These are phyloP conservation scores for Haplosporangium gracile DNA, from an alignment of 192 early-diverging fungal genomes.

Conservation along the genomic window DNA sequence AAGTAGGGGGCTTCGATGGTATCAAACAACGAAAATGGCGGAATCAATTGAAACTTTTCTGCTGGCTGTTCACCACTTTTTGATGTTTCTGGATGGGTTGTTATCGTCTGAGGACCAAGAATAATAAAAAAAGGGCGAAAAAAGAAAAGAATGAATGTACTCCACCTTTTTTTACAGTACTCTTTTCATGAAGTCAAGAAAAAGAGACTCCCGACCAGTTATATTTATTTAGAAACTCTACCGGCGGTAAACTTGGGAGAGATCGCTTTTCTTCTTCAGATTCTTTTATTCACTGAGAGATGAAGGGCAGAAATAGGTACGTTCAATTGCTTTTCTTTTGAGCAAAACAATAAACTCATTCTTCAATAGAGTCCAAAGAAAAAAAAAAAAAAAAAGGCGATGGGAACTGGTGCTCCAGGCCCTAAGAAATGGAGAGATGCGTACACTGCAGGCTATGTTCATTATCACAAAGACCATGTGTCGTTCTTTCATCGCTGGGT, in stretches of 20 bases:
- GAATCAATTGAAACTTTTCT: too few relatives aligned
- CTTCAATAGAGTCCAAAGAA: not conserved
- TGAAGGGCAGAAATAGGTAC: not conserved
- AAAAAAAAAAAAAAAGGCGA: not conserved
- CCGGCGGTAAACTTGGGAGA: not conserved
- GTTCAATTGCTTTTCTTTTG: not conserved
- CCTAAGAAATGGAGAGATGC: not conserved
- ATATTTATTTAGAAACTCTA: not conserved
- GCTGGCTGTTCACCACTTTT: not conserved
- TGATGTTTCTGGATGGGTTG: not conserved
- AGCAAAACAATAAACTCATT: not conserved
- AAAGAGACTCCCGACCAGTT: not conserved
- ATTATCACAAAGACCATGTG: conserved; percentile 1
- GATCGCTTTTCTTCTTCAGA: not conserved
- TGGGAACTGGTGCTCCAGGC: conserved; percentile 4
- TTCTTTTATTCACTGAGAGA: not conserved
- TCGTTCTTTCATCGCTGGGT: not conserved
- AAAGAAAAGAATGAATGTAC: not conserved
- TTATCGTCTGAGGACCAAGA: not conserved
- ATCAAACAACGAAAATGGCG: too few relatives aligned
- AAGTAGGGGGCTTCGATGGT: not conserved
- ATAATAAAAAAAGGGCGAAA: not conserved
- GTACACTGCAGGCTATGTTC: not conserved
- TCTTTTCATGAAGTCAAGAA: not conserved
- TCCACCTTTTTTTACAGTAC: not conserved